These are phyloP conservation scores for Emmonsia crescens DNA, from an alignment of 2,329 filamentous ascomycete genomes.

Conservation along the genomic window DNA sequence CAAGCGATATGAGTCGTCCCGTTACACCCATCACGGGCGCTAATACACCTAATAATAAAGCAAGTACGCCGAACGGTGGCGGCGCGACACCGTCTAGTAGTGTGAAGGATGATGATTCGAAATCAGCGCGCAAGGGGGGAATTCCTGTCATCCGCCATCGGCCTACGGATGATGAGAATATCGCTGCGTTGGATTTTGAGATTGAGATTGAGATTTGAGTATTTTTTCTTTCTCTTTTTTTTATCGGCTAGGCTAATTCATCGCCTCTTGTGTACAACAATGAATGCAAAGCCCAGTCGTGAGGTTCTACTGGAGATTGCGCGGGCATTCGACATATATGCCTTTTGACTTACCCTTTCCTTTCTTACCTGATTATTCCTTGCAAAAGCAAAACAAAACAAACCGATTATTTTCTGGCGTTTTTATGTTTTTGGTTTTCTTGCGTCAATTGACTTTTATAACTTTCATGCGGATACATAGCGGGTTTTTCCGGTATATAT, in stretches of 20 bases:
- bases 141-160: constrained; percentile 62
- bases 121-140: constrained; percentile 37
- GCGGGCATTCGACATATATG: no score
- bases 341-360: not conserved
- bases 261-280: not conserved
- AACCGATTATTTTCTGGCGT: not conserved
- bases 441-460: not conserved
- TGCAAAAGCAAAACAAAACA: not conserved
- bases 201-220: constrained; percentile 90
- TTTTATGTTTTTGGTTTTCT: not conserved
- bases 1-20: constrained; percentile 34
- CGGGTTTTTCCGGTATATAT: not conserved
- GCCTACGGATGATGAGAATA: constrained; percentile 83
- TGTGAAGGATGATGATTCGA: constrained; percentile 15
- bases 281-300: not conserved
- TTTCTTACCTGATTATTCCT: not conserved
- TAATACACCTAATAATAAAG: constrained; percentile 44
- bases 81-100: constrained; percentile 17
- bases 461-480: not conserved
- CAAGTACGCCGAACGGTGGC: constrained; percentile 42
- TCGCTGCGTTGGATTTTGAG: constrained; percentile 76
- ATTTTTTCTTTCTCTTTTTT: no score
- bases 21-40: constrained; percentile 41
- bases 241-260: not conserved
- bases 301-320: no score